A percentile compares a stretch with the other conserved stretches of the same genome.
These are phyloP conservation scores for Lyophyllum decastes DNA, from an alignment of 768 basidiomycete genomes.

Conservation along the genomic window DNA sequence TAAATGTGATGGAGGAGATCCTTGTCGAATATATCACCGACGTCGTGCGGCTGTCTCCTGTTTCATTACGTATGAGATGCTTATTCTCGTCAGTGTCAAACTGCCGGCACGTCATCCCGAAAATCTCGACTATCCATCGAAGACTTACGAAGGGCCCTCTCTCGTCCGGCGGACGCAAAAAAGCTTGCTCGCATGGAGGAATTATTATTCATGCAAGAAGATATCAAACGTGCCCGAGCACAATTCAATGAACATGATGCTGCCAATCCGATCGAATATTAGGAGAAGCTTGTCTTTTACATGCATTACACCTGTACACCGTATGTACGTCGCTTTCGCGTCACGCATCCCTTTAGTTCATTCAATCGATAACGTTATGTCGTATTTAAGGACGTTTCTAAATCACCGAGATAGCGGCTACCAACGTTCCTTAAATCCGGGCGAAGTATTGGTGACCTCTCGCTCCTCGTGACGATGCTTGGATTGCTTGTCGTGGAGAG, in stretches of 20 bases:
- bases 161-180: conserved; percentile 86
- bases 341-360: neutral
- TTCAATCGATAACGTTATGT: conserved; percentile 1
- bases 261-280: conserved; percentile 47
- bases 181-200: conserved; percentile 93
- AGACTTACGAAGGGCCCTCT: conserved; percentile 78
- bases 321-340: neutral
- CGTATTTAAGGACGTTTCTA: conserved; percentile 4
- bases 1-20: conserved; percentile 93
- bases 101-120: conserved; percentile 67
- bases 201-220: conserved; percentile 89
- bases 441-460: neutral
- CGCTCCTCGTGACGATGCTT: neutral
- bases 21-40: conserved; percentile 89
- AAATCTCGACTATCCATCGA: conserved; percentile 83
- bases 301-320: neutral
- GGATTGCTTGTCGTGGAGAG: neutral
- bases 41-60: conserved; percentile 57
- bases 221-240: conserved; percentile 84
- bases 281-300: conserved; percentile 12
- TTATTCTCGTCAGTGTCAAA: conserved; percentile 57
- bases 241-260: conserved; percentile 56
- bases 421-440: neutral
- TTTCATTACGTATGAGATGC: conserved; percentile 7
- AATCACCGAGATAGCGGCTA: conserved; percentile 5